phyloP scores from a whole-genome alignment of 2,329 filamentous ascomycete species.

The Trichoderma endophyticum region DNA sequence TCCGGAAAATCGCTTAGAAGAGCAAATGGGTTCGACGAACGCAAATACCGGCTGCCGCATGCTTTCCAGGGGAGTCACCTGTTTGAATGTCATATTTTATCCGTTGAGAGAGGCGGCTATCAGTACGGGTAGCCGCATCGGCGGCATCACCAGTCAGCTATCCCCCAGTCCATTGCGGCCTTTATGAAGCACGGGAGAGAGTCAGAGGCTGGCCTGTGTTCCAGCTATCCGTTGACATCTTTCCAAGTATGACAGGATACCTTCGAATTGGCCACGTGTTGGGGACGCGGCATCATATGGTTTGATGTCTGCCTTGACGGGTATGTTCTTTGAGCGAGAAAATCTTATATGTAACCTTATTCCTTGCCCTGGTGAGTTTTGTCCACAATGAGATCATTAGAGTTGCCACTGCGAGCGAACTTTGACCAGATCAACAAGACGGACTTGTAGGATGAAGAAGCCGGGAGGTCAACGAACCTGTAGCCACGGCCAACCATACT shows the following conservation, averaged over 20 bases:
- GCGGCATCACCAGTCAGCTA: constrained; percentile 4
- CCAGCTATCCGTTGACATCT: constrained; percentile 11
- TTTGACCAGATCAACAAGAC: not conserved
- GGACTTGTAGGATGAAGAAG: not conserved
- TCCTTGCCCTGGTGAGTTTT: not conserved
- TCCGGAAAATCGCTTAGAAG: constrained; percentile 13
- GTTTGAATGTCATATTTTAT: constrained; percentile 6
- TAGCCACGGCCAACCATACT: not conserved
- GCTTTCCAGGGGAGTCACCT: constrained; percentile 8
- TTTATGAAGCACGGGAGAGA: not conserved
- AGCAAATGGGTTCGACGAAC: constrained; percentile 19
- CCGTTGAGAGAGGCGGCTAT: constrained; percentile 6
- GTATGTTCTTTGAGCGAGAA: not conserved
- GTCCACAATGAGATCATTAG: not conserved
- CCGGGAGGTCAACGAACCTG: not conserved
- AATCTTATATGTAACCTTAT: constrained; percentile 1
- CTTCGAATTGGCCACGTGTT: constrained; percentile 15
- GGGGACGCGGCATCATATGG: not conserved
- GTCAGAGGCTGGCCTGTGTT: not conserved
- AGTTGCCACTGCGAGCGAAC: not conserved
- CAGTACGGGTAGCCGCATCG: constrained; percentile 14
- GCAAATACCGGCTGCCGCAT: constrained; percentile 15
- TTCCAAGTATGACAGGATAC: not conserved
- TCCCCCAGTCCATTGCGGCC: not conserved
- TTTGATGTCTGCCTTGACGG: not conserved